Evolutionary conservation across 768 basidiomycete species (phyloP).

Genomic region (Mycena amicta): DNA sequence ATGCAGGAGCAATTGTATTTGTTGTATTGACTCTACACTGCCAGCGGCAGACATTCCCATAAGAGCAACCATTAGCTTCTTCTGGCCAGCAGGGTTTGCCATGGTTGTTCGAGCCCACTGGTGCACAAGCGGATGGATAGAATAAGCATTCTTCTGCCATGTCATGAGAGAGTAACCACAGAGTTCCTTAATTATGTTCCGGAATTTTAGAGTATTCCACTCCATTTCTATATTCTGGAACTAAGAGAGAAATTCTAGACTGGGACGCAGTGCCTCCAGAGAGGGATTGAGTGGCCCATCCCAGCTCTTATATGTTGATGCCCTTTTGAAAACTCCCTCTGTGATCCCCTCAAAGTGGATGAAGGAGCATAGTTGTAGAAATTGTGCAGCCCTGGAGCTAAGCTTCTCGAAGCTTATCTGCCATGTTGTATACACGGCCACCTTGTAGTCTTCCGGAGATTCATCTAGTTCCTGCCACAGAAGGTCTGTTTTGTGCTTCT

Average conservation of each 20-base stretch:
- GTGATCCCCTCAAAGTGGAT: slow-evolving; percentile 7
- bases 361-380: slow-evolving; percentile 5
- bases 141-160: not conserved
- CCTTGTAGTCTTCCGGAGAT: not conserved
- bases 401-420: slow-evolving; percentile 10
- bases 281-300: not conserved
- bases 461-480: not conserved
- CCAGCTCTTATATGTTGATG: not conserved
- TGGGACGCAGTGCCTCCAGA: not conserved
- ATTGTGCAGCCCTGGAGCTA: not conserved
- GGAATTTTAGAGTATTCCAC: not conserved
- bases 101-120: no score
- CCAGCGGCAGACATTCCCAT: no score
- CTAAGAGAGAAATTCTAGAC: slow-evolving; percentile 1
- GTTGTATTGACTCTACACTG: no score
- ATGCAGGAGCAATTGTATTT: no score
- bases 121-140: slow-evolving; percentile 9
- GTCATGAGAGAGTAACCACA: not conserved
- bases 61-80: no score
- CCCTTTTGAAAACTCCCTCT: slow-evolving; percentile 4
- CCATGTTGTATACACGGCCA: slow-evolving; percentile 9
- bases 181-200: not conserved
- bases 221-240: not conserved
- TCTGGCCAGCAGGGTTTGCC: no score
- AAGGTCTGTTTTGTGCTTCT: not conserved